These are phyloP conservation scores for Populus davidiana DNA, from an alignment of 345 rosid species.

Conservation along the genomic window DNA sequence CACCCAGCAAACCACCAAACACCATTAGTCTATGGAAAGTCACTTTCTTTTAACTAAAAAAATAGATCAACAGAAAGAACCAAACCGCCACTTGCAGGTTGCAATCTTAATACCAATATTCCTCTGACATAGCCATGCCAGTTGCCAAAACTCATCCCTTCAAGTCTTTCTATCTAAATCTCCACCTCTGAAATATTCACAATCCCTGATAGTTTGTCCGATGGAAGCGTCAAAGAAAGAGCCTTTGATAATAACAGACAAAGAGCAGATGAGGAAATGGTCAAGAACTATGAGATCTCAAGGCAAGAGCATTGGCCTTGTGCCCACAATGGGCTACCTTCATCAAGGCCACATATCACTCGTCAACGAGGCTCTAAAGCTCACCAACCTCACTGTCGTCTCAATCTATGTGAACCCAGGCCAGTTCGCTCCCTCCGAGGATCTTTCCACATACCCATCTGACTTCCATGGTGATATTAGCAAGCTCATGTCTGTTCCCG, in stretches of 20 bases:
- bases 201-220: not conserved
- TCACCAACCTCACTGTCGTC: slow-evolving; percentile 55
- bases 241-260: slow-evolving; percentile 52
- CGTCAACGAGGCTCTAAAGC: slow-evolving; percentile 52
- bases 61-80: too few species aligned
- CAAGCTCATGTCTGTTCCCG: slow-evolving; percentile 54
- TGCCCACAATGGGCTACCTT: slow-evolving; percentile 93
- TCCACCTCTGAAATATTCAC: too few species aligned
- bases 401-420: slow-evolving; percentile 94
- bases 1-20: too few species aligned
- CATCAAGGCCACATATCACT: slow-evolving; percentile 83
- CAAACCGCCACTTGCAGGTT: too few species aligned
- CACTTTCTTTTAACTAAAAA: too few species aligned
- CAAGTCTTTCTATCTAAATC: not conserved
- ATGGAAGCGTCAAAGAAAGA: slow-evolving; percentile 35
- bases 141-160: not conserved
- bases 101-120: too few species aligned
- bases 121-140: too few species aligned
- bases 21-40: too few species aligned
- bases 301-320: slow-evolving; percentile 66
- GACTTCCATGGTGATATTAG: slow-evolving; percentile 70
- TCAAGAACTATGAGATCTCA: slow-evolving; percentile 55
- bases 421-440: slow-evolving; percentile 88
- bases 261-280: slow-evolving; percentile 74
- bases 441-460: slow-evolving; percentile 86